Base-by-base conservation (phyloP, 495 filamentous ascomycete species). In the Aspergillus saccharolyticus region DNA sequence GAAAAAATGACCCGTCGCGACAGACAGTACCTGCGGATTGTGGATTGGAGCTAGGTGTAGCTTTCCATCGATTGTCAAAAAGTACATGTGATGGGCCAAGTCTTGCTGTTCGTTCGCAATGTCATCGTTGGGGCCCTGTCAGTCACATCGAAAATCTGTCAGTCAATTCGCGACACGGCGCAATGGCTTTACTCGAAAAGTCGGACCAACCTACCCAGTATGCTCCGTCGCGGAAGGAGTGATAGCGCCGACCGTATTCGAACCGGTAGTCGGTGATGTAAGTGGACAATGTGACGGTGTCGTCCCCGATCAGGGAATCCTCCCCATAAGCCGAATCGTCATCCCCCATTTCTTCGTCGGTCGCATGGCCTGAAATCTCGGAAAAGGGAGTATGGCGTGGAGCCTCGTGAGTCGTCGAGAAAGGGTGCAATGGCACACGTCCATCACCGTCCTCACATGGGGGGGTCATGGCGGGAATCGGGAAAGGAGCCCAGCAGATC, bases 191-290 rank as follows among this genome's bases (percentile, higher is more conserved):
- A 28, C 25, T 28, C 25, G 14, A 44, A n/a, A 22, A 17, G 42
- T 42, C 33, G 22, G 28, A 42, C 28, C 19, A 28, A 60, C 55
- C 39, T 60, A 65, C 62, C 66, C 64, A 69, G 56, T 86, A 88
- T 28, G 73, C 69, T 24, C 85, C 85, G 62, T 85, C 81, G 52
- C 82, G 71, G 60, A 84, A 87, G 53, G 74, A 73, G 61, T 87
- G 84, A 63, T 88, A 88, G 42, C 84, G 75, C 33, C 85, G 70
- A n/a, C 85, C 85, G 60, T 86, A 86, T 60, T 89, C 68, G 53
- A 74, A 74, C 33, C 70, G 66, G 56, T 68, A 62, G 50, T 63
- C 63, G 39, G 63, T 64, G 57, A 65, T 68, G 44, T 68, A 62
- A 24, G 56, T 59, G 14, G 60, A 55, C 20, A 65, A 33, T 1